Base-by-base conservation (phyloP, 164 flowering plant species). In the Aristolochia californica region DNA sequence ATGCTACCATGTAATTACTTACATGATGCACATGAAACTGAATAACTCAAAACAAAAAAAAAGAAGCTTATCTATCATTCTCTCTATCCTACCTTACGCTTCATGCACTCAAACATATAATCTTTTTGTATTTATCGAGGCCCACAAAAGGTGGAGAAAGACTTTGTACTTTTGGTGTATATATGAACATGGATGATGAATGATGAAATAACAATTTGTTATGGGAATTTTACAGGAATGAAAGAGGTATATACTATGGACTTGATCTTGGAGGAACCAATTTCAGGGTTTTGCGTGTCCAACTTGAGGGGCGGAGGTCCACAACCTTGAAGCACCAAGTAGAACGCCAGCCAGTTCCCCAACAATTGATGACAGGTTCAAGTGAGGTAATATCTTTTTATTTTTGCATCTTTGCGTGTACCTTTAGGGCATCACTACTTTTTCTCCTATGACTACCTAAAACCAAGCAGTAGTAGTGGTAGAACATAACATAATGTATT, bases 191-290 rank as follows among this genome's bases (percentile, higher is more conserved):
- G 7, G 40, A 2, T 34, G 10, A 5, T 2, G 10, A 4, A 12
- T 34, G 40, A 34, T 34, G 4, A 34, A 34, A 4, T 34, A 12
- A 34, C 40, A 34, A 34, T 34, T 5, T 12, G 40, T 34, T 34
- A 34, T 34, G 40, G 40, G 10, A 34, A 34, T 34, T 34, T 34
- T 60, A 67, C 86, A 93, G 98, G 88, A 74, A 59, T 65, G 94
- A 87, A 70, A 71, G 71, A 66, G 98, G 98, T 59, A 75, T 70
- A 38, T 89, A 69, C 69, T 87, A 87, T 79, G 89, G 91, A 1
- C 78, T 88, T 22, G 83, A 85, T 77, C 80, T 93, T 62, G 98
- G 96, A 49, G 94, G 94, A 26, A 89, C 95, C 16, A 74, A 93
- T 76, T 87, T 87, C 65, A 83, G 98, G 79, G 84, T 93, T 21